Conservation (phyloP, 257 asterid genomes). For the Gentiana dahurica region DNA sequence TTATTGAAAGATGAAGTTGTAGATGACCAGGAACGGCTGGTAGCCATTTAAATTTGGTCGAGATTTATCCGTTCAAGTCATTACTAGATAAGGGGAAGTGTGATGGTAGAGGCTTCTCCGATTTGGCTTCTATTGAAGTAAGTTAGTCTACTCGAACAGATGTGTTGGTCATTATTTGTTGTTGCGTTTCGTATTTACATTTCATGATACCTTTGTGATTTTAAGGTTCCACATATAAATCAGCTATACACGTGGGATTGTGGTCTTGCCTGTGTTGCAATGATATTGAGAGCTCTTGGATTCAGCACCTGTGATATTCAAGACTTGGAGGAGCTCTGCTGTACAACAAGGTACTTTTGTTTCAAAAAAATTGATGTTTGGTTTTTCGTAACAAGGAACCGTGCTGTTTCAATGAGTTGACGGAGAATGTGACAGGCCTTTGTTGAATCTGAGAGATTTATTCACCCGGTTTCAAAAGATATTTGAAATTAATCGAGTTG, state of each 20-base stretch:
- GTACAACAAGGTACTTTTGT: constrained; percentile 58
- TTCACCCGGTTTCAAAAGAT: too few relatives aligned
- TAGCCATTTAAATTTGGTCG: constrained; percentile 28
- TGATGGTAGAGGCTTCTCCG: constrained; percentile 21
- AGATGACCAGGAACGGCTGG: constrained; percentile 24
- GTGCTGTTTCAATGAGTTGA: too few relatives aligned
- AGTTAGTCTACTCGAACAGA: constrained; percentile 16
- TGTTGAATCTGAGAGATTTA: too few relatives aligned
- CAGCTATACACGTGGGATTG: constrained; percentile 87
- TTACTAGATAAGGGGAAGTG: constrained; percentile 26
- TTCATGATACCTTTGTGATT: constrained; percentile 12
- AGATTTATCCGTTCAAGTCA: constrained; percentile 29
- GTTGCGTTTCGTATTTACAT: not conserved
- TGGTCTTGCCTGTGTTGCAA: constrained; percentile 91
- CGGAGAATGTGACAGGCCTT: too few relatives aligned
- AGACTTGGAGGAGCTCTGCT: constrained; percentile 54
- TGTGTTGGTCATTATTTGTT: constrained; percentile 2
- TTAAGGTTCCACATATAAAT: constrained; percentile 77
- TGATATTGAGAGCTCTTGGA: constrained; percentile 72
- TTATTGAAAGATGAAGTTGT: constrained; percentile 58
- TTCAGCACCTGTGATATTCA: constrained; percentile 33
- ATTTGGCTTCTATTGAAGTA: constrained; percentile 40
- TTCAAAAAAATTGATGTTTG: too few relatives aligned
- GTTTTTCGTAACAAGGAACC: too few relatives aligned
- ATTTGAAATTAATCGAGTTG: too few relatives aligned